Base-by-base conservation (phyloP, 805 yeast species). In the Zygotorulaspora chibaensis region DNA sequence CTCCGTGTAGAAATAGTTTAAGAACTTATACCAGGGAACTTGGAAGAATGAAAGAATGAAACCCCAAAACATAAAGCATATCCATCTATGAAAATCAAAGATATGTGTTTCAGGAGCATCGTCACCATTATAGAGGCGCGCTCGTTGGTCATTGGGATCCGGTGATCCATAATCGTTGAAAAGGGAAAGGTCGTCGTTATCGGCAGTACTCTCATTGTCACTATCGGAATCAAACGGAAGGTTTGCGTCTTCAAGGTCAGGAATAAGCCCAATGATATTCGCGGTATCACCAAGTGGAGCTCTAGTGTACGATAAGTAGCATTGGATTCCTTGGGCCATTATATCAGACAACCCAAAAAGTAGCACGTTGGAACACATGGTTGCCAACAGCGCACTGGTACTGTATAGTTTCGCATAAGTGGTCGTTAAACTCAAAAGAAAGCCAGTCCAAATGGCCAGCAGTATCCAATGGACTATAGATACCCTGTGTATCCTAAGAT, bases 331-430 rank as follows among this genome's bases (percentile, higher is more conserved):
- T 64, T 91, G 98, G 0, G 98, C 98, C 51, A 90, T 61, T 0
- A 90, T 79, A 62, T 91, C 98, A 0, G 97, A 89, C n/a, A 88
- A 80, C 0, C 96, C 96, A 62, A 81, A 87, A 4, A 91, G 70
- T 3, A 90, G 80, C 25, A 86, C 67, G 59, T 91, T 91, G 1
- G 96, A 83, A 18, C 82, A 77, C 47, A 87, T 77, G 30, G 89
- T 86, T 12, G 96, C 87, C n/a, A 83, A 62, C 26, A 88, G 65
- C 1, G 93, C 81, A 39, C 80, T 79, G 46, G 68, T 72, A 49
- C 76, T 75, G 62, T 89, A 89, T 45, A 83, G 58, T 8, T 68
- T 70, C 42, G 80, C 80, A 58, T 84, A 84, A 42, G 73, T 71
- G 25, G 78, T 71, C 7, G 87, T 77, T 40, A 82, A 68, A 45